Percentiles rank a stretch among this genome's conserved stretches.
These are phyloP conservation scores for Haberlea rhodopensis DNA, from an alignment of 257 asterid species.

Conservation along the genomic window DNA sequence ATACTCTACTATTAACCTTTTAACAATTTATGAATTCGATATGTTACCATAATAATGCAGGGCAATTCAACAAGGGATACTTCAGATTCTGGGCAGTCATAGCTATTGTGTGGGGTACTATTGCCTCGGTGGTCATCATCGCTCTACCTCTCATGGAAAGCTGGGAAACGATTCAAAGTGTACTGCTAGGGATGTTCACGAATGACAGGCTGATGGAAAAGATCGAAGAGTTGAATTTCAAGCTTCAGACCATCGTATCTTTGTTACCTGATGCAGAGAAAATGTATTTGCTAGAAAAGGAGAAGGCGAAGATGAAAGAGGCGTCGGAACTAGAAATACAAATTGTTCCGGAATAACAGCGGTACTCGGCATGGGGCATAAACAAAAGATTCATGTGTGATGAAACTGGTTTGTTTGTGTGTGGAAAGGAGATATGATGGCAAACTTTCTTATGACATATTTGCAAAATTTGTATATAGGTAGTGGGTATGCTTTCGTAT, in stretches of 20 bases:
- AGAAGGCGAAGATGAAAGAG: constrained; percentile 53
- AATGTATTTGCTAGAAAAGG: constrained; percentile 58
- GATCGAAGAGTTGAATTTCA: constrained; percentile 65
- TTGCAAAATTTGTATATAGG: background rate
- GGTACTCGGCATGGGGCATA: background rate
- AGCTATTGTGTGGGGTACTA: constrained; percentile 86
- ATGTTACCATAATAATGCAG: constrained; percentile 37
- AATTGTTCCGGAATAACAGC: constrained; percentile 13
- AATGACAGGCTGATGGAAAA: constrained; percentile 73
- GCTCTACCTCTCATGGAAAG: constrained; percentile 74
- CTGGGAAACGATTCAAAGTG: constrained; percentile 61
- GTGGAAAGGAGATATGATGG: too few relatives aligned
- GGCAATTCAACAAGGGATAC: constrained; percentile 75
- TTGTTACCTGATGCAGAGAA: constrained; percentile 82
- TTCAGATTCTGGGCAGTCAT: constrained; percentile 90
- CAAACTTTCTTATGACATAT: background rate
- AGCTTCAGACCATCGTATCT: constrained; percentile 56
- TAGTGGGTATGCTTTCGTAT: background rate
- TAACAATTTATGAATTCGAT: background rate
- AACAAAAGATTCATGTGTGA: background rate
- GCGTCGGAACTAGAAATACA: constrained; percentile 43
- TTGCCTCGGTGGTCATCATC: constrained; percentile 74
- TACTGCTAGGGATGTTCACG: constrained; percentile 77
- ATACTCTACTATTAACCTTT: background rate
- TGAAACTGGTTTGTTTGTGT: background rate